phyloP scores from a whole-genome alignment of 495 filamentous ascomycete species.

The Chaetomidium leptoderma region DNA sequence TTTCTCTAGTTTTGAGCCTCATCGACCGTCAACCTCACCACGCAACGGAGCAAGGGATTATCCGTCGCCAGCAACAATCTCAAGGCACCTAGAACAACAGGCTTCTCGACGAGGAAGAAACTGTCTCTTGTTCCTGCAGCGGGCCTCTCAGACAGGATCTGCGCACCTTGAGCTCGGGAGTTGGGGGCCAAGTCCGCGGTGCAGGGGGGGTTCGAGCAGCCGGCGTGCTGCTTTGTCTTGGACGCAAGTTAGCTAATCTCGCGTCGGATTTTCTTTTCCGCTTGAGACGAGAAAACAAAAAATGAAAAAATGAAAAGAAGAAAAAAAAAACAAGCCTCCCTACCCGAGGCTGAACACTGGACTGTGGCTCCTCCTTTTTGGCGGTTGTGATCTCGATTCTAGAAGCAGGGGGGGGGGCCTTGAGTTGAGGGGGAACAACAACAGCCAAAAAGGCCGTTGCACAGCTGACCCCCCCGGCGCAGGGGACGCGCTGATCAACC shows the following conservation, averaged over 20 bases:
- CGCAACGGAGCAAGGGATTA: not conserved
- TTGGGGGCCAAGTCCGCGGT: not conserved
- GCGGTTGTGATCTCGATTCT: too few species aligned
- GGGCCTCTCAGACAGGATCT: slow-evolving; percentile 5
- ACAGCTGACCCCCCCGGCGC: too few species aligned
- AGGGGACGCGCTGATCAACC: not conserved
- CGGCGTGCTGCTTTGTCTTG: not conserved
- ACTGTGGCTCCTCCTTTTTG: too few species aligned
- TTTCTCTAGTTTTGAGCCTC: slow-evolving; percentile 23
- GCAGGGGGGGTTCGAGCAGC: too few species aligned
- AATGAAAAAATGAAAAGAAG: too few species aligned
- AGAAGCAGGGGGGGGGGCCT: too few species aligned
- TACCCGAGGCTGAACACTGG: slow-evolving; percentile 6
- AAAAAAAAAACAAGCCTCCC: too few species aligned
- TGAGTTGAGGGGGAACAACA: too few species aligned
- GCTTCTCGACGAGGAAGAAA: not conserved
- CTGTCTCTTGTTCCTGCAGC: slow-evolving; percentile 25
- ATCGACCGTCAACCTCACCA: not conserved
- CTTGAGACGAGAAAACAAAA: too few species aligned
- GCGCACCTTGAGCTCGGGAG: not conserved
- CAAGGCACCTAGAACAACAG: too few species aligned
- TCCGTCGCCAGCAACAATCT: not conserved
- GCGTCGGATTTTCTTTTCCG: slow-evolving; percentile 1
- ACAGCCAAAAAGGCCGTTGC: too few species aligned
- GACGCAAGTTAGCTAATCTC: slow-evolving; percentile 15